A percentile compares a stretch with the other conserved stretches of the same genome.
Evolutionary conservation across 805 yeast genomes (phyloP).

Genomic region (Candida morakotiae): DNA sequence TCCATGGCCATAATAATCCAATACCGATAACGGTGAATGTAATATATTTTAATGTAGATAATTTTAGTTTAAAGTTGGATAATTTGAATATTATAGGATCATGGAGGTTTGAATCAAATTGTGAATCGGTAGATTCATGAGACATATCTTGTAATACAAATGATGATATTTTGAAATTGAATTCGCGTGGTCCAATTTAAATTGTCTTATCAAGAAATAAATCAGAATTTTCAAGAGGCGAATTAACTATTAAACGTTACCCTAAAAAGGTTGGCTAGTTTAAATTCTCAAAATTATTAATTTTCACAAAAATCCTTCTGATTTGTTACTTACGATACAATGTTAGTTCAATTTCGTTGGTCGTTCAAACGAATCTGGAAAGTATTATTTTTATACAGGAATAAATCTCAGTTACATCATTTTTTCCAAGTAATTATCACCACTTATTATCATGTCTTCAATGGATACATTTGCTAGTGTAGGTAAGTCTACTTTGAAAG

Average conservation of each 20-base stretch:
- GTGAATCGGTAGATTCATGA: conserved; percentile 8
- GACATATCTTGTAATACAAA: conserved; percentile 13
- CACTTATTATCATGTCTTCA: conserved; percentile 1
- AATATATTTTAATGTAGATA: conserved; percentile 40
- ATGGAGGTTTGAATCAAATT: conserved; percentile 1
- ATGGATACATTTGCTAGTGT: conserved; percentile 45
- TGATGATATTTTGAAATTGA: no score
- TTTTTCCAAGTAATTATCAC: neutral
- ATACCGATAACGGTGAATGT: conserved; percentile 70
- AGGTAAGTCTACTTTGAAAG: conserved; percentile 45
- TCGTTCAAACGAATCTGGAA: no score
- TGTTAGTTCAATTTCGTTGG: no score
- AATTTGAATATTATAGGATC: conserved; percentile 19
- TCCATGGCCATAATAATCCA: conserved; percentile 95
- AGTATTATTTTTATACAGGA: no score
- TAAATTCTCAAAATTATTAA: no score
- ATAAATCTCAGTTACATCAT: no score
- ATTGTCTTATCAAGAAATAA: no score
- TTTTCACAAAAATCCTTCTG: no score
- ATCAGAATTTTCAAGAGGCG: no score
- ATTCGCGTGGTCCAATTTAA: conserved; percentile 2
- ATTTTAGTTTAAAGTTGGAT: conserved; percentile 1
- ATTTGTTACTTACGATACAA: no score
- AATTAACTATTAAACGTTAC: no score
- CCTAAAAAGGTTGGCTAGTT: no score